These are phyloP conservation scores for Paramecium tetraurelia DNA, from an alignment of 73 alveolate genomes.

Conservation along the genomic window DNA sequence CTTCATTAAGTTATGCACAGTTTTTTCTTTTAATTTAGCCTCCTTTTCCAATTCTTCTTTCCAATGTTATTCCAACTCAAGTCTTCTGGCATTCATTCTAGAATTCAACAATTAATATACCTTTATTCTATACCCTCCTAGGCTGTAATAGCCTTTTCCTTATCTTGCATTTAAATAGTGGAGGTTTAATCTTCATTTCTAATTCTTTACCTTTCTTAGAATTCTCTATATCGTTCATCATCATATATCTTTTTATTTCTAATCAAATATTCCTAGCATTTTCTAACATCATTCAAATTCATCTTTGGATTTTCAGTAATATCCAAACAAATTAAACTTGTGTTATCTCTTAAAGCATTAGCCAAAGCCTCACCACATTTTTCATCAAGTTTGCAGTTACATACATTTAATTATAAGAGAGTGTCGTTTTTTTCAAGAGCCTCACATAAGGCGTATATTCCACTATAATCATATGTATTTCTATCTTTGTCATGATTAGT, in stretches of 20 bases:
- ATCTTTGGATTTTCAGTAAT: constrained; percentile 61
- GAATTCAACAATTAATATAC: not conserved
- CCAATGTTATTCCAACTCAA: constrained; percentile 1
- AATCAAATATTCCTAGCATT: constrained; percentile 49
- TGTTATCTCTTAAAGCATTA: constrained; percentile 46
- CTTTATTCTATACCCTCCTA: constrained; percentile 26
- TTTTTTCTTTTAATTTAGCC: not conserved
- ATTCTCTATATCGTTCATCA: constrained; percentile 65
- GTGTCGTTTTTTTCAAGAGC: constrained; percentile 64
- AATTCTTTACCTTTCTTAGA: constrained; percentile 62
- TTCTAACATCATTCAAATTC: constrained; percentile 59
- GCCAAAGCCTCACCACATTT: constrained; percentile 62
- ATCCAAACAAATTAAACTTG: constrained; percentile 57
- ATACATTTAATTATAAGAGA: constrained; percentile 53
- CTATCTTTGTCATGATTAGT: constrained; percentile 53
- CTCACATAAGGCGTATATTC: constrained; percentile 56
- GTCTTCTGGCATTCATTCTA: constrained; percentile 11
- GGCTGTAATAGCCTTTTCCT: not conserved
- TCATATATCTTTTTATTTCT: constrained; percentile 69
- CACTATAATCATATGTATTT: not conserved
- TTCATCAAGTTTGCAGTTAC: constrained; percentile 54
- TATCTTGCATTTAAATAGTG: not conserved
- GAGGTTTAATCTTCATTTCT: constrained; percentile 62
- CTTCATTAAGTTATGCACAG: constrained; percentile 20
- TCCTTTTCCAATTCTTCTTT: constrained; percentile 31